Percentiles rank a stretch among this genome's conserved stretches.
Evolutionary conservation across 2,329 filamentous ascomycete genomes (phyloP).

Genomic region (Aspergillus sp.): DNA sequence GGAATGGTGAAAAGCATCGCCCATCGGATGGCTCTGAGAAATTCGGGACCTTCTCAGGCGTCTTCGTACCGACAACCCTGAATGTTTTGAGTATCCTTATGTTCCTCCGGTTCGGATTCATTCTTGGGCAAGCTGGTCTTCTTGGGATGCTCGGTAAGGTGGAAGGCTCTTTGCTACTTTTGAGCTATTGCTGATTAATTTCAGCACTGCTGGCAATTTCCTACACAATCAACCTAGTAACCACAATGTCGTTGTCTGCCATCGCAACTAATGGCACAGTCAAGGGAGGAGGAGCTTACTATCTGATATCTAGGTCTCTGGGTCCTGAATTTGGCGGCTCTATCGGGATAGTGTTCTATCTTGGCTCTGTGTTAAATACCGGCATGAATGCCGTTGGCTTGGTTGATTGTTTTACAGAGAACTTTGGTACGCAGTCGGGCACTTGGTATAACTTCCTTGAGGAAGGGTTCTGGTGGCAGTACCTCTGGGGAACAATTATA

Average conservation of each 20-base stretch:
- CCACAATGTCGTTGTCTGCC: constrained; percentile 82
- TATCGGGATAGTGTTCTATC: constrained; percentile 84
- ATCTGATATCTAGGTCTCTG: constrained; percentile 81
- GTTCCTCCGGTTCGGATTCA: constrained; percentile 87
- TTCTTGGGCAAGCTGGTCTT: constrained; percentile 78
- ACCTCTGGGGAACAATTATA: constrained; percentile 74
- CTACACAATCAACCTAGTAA: constrained; percentile 83
- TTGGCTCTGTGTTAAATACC: constrained; percentile 87
- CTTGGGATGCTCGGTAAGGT: constrained; percentile 72
- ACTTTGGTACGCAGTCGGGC: constrained; percentile 65
- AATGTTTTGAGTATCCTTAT: constrained; percentile 91
- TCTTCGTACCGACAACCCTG: constrained; percentile 86
- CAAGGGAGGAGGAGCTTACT: constrained; percentile 84
- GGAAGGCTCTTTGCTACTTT: neutral
- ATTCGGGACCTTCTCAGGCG: constrained; percentile 75
- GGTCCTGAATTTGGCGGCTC: constrained; percentile 89
- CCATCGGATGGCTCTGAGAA: constrained; percentile 56
- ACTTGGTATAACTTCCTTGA: constrained; percentile 65
- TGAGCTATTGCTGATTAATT: constrained; percentile 22
- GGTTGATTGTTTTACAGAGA: constrained; percentile 79
- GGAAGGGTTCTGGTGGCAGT: constrained; percentile 75
- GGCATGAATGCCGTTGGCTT: constrained; percentile 86
- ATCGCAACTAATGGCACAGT: constrained; percentile 91
- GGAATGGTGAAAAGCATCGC: constrained; percentile 30
- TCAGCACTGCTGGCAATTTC: constrained; percentile 70